Base-by-base conservation (phyloP, 768 basidiomycete genomes). In the Podaxis sp. region DNA sequence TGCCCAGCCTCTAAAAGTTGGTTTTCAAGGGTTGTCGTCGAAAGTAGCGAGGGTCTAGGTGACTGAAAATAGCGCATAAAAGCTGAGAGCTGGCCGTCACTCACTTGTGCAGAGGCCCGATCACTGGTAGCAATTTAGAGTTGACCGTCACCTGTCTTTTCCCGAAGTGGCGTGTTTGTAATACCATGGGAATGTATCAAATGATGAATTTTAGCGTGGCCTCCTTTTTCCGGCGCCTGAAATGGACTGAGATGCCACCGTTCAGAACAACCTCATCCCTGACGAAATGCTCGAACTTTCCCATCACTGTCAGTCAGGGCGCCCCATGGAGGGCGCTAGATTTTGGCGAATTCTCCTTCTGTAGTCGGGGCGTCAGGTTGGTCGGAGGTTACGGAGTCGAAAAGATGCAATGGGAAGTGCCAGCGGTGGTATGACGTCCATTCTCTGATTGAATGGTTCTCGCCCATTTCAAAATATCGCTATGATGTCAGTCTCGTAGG, bases 81-180 rank as follows among this genome's bases (percentile, higher is more conserved):
- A n/a, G 24, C 13, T 49, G 54, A 62, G 24, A 40, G 25, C 17
- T 24, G n/a, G 36, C 25, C 61, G 51, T 41, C 51, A 53, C 59
- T 53, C 27, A 41, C 54, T n/a, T 37, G 22, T 62, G 33, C 43
- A 49, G 36, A 41, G 33, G 38, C 24, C 19, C 36, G 46, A 62
- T 62, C 61, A 61, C 40, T 55, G 24, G 60, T 61, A 62, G 54
- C 43, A 55, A 56, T 61, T 61, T 62, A 56, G 47, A 51, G 61
- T 62, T 62, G 53, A 15, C 25, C 22, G 24, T 13, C 36, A 19
- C 22, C 46, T 62, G 38, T 36, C 25, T 43, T 43, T 25, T 59
- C 51, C 25, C 24, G n/a, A 56, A 37, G 61, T 56, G 55, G 54
- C 47, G 55, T 50, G 29, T 43, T 33, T 15, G 22, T 61, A 61